Evolutionary conservation across 441 rosid species (phyloP), one percentile per base, ranked within the genome.

Genomic region (Cnidoscolus chayamansa): DNA sequence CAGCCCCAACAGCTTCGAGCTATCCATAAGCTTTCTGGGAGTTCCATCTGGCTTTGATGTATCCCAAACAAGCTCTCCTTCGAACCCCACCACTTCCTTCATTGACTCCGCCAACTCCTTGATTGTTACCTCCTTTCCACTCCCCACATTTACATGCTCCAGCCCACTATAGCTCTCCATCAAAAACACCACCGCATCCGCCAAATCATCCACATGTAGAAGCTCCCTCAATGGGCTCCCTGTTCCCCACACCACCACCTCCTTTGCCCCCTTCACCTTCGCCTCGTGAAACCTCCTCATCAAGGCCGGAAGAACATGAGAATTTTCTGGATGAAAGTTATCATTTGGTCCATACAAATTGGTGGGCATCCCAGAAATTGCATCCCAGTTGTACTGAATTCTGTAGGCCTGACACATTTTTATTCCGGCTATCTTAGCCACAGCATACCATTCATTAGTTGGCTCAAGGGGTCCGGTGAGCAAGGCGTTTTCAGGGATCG

Each of bases 11-110:
- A 92, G 88, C 88, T 86, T 90, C 0, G 99, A 85, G 84, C 89
- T 92, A 74, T 94, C 98, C 98, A 94, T 94, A 64, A 94, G 87
- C 85, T 94, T 94, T 81, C 99, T 89, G 0, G 98, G 97, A 16
- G 98, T 90, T 58, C 97, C 99, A 67, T 94, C 98, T 0, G 98
- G 99, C 79, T 94, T 94, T 0, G 90, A 83, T 4, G 81, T 68
- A 61, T 92, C 97, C 99, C 99, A 94, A 63, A 82, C 88, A 37
- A 94, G 90, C 76, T 86, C 84, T 0, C 99, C 99, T 71, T 87
- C 67, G 49, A 89, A 94, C 35, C 94, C 94, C 31, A 94, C 98
- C 0, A 90, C 97, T 60, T 92, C 96, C 83, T 88, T 92, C 79
- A 92, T 93, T 79, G 87, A 63, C 85, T 92, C 99, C 5, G 98